Base-by-base conservation (phyloP, 2,329 filamentous ascomycete genomes). In the Ascochyta viciae-villosae region DNA sequence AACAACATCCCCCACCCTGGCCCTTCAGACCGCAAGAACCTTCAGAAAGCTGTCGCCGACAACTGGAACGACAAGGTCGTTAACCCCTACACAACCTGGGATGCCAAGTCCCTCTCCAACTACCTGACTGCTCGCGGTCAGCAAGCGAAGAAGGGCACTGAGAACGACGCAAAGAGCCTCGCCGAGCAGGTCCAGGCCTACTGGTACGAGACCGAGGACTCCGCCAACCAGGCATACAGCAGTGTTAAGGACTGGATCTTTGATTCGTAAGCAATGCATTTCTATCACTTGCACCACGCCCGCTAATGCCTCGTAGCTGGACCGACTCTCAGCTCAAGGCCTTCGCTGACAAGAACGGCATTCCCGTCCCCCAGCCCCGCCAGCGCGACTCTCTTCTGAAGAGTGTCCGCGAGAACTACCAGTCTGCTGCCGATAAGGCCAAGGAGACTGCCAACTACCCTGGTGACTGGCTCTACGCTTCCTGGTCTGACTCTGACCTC, bases 401-500 rank as follows among this genome's bases (percentile, higher is more conserved):
- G 67, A 86, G 91, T 67, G 86, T 88, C 57, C 91, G 94, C 61
- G 83, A 89, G 62, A 93, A 87, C 77, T 98, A 96, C 73, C 90
- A 96, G 66, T 78, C 85, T 1, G 78, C 88, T 54, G 92, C 94
- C 15, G 87, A 91, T 77, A 89, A 87, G 76, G 75, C 82, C 51
- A 91, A 91, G 58, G 89, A 97, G 78, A 89, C 91, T 13, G 80
- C 86, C 48, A 80, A 87, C n/a, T 98, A 98, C 72, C 95, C 95
- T 31, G 95, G 95, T 35, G 87, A 97, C 79, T 98, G 95, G 95
- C 81, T 98, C 39, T 99, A 97, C 74, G 84, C 88, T 58, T 83
- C 89, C 7, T 99, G 95, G 95, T 89, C 90, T 48, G 91, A 96
- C 63, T 97, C 93, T 63, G 94, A 97, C 45, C 80, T 96, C 61